These are phyloP conservation scores for Phaeophleospora eucalypticola DNA, from an alignment of 2,329 filamentous ascomycete species.

Conservation along the genomic window DNA sequence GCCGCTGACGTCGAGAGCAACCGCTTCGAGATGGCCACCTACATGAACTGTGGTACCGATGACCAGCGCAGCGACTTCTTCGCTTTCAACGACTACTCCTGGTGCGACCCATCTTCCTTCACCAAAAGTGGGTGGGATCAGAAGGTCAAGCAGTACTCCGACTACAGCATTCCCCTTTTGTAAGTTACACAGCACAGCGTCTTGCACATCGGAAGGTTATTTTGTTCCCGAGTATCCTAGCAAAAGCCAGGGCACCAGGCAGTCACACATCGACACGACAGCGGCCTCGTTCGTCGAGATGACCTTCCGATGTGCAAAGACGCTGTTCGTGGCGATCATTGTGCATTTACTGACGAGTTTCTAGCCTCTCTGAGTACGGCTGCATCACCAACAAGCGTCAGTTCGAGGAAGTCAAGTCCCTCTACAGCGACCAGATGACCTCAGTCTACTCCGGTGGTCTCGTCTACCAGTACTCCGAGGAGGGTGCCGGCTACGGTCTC, in stretches of 20 bases:
- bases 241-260: too few relatives aligned
- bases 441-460: conserved; percentile 89
- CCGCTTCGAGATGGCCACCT: conserved; percentile 78
- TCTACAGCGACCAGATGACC: conserved; percentile 83
- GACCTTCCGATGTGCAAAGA: too few relatives aligned
- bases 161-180: conserved; percentile 86
- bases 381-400: conserved; percentile 78
- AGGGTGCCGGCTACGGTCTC: conserved; percentile 74
- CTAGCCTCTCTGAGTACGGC: conserved; percentile 81
- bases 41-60: conserved; percentile 89
- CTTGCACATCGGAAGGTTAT: too few relatives aligned
- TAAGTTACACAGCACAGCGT: conserved; percentile 31
- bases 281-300: too few relatives aligned
- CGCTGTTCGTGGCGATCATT: too few relatives aligned
- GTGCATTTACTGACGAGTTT: conserved; percentile 12
- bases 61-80: conserved; percentile 85
- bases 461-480: conserved; percentile 87
- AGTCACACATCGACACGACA: too few relatives aligned
- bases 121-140: conserved; percentile 71
- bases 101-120: conserved; percentile 71
- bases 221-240: too few relatives aligned
- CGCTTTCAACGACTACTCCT: conserved; percentile 86
- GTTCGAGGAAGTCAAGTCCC: conserved; percentile 72
- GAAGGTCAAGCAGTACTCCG: conserved; percentile 82
- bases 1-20: conserved; percentile 82